Evolutionary conservation across 2,329 filamentous ascomycete species (phyloP).

Genomic region (Botrytis medusae): DNA sequence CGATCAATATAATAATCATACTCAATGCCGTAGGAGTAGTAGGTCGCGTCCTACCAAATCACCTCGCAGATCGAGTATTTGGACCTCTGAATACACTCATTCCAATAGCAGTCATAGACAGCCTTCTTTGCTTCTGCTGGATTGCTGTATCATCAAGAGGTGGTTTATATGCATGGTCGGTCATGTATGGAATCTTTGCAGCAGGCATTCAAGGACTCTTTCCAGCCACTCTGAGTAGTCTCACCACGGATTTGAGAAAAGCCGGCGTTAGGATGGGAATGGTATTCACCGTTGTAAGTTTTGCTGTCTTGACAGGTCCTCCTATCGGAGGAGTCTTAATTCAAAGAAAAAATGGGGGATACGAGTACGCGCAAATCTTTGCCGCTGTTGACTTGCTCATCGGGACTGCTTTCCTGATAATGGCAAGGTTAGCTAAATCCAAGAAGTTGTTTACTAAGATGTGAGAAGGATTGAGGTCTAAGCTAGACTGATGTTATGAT

Average conservation of each 20-base stretch:
- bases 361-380: constrained; percentile 53
- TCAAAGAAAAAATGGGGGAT: constrained; percentile 46
- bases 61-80: constrained; percentile 49
- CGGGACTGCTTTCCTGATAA: constrained; percentile 45
- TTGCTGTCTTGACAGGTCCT: constrained; percentile 54
- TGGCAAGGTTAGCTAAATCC: constrained; percentile 43
- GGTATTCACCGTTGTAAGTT: constrained; percentile 52
- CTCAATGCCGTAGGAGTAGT: constrained; percentile 53
- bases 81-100: constrained; percentile 55
- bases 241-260: constrained; percentile 54
- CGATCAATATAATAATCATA: constrained; percentile 52
- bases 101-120: constrained; percentile 43
- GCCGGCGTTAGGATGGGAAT: constrained; percentile 57
- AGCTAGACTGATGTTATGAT: not conserved
- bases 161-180: constrained; percentile 51
- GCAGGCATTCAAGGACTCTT: constrained; percentile 54
- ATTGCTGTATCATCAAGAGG: constrained; percentile 45
- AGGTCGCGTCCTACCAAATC: constrained; percentile 49
- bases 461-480: constrained; percentile 20
- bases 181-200: constrained; percentile 51
- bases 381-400: constrained; percentile 47
- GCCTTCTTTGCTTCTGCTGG: constrained; percentile 49
- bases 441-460: constrained; percentile 38
- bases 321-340: constrained; percentile 56
- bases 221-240: constrained; percentile 49